Evolutionary conservation across 306 rosid species (phyloP).

Genomic region (Sindora glabra): DNA sequence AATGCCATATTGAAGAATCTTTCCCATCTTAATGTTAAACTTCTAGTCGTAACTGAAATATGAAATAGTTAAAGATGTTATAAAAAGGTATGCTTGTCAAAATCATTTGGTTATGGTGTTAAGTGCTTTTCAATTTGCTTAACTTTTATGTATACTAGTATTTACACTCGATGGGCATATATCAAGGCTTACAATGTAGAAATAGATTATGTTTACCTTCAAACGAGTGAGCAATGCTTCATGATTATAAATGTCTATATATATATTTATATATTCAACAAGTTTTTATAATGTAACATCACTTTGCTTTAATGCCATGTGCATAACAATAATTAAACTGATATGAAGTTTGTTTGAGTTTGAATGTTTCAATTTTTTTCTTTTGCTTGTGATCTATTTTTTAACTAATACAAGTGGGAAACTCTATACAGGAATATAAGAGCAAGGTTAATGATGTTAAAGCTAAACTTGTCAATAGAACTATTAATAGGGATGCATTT

Average conservation of each 20-base stretch:
- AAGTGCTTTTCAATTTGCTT: neutral
- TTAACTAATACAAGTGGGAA: too few relatives aligned
- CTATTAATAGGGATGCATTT: slow-evolving; percentile 94
- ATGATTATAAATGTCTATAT: too few relatives aligned
- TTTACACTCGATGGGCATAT: neutral
- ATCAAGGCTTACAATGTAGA: neutral
- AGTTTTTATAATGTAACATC: neutral
- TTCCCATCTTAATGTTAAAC: slow-evolving; percentile 61
- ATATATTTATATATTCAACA: neutral
- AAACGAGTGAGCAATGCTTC: too few relatives aligned
- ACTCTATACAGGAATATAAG: slow-evolving; percentile 61
- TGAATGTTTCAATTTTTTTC: too few relatives aligned
- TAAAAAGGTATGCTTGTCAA: slow-evolving; percentile 45
- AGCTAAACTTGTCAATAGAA: slow-evolving; percentile 75
- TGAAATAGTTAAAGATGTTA: slow-evolving; percentile 70
- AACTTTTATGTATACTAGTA: neutral
- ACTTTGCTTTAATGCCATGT: too few relatives aligned
- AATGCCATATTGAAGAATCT: slow-evolving; percentile 62
- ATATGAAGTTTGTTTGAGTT: too few relatives aligned
- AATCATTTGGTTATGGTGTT: too few relatives aligned
- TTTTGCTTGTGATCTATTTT: too few relatives aligned
- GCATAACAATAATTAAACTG: too few relatives aligned
- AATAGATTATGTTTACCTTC: neutral
- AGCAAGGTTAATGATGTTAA: slow-evolving; percentile 74
- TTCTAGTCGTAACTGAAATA: slow-evolving; percentile 68